Conservation (phyloP, 495 filamentous ascomycete species). For the Trichoderma virens region DNA sequence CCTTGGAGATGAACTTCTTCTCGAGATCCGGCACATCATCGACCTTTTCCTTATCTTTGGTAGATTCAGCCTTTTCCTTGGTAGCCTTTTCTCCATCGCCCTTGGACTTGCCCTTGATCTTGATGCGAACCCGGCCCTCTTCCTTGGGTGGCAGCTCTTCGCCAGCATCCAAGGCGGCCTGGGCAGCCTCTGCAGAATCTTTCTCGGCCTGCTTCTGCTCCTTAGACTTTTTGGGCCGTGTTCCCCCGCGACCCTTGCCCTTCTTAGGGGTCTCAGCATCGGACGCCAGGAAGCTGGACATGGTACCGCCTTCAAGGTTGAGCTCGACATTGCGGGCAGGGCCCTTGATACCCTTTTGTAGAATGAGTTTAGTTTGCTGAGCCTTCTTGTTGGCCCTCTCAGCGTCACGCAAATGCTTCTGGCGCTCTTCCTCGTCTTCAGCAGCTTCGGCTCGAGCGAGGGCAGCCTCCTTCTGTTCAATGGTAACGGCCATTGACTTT, state of each 20-base stretch:
- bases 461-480: slow-evolving; percentile 78
- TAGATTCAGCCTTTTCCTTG: slow-evolving; percentile 12
- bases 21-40: slow-evolving; percentile 42
- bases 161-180: slow-evolving; percentile 74
- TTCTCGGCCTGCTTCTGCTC: slow-evolving; percentile 96
- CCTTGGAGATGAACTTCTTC: slow-evolving; percentile 71
- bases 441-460: slow-evolving; percentile 65
- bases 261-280: slow-evolving; percentile 55
- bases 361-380: slow-evolving; percentile 68
- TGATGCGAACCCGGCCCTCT: slow-evolving; percentile 57
- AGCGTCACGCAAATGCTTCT: slow-evolving; percentile 69
- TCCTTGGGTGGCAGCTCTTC: slow-evolving; percentile 69
- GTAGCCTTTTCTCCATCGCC: slow-evolving; percentile 36
- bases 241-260: slow-evolving; percentile 58
- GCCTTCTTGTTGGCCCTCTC: slow-evolving; percentile 83
- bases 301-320: slow-evolving; percentile 80
- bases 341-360: slow-evolving; percentile 75
- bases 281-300: slow-evolving; percentile 72
- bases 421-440: slow-evolving; percentile 69
- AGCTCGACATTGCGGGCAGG: slow-evolving; percentile 74
- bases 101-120: slow-evolving; percentile 37
- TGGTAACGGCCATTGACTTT: slow-evolving; percentile 81
- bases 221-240: slow-evolving; percentile 77
- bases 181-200: slow-evolving; percentile 82
- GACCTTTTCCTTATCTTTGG: slow-evolving; percentile 49